Conservation (phyloP, 768 basidiomycete genomes). For the Trichaptum fuscoviolaceum region DNA sequence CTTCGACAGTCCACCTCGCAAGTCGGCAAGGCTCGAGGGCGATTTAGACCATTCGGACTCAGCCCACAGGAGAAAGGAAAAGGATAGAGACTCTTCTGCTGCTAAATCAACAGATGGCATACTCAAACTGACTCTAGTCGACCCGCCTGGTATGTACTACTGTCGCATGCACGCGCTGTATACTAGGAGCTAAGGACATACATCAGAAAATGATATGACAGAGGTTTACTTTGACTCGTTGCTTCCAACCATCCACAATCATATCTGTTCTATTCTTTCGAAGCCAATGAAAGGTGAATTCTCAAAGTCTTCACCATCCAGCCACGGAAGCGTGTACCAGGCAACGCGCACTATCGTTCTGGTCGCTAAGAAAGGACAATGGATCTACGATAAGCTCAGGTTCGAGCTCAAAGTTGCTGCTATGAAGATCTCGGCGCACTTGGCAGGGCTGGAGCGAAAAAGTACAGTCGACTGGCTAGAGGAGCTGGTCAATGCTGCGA, state of each 20-base stretch:
- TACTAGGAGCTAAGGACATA: conserved; percentile 10
- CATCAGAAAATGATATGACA: conserved; percentile 15
- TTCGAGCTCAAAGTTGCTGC: conserved; percentile 57
- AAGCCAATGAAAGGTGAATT: neutral
- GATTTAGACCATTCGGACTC: conserved; percentile 62
- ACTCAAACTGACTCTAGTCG: conserved; percentile 42
- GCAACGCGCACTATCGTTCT: conserved; percentile 54
- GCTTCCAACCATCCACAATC: neutral
- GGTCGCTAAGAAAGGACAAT: conserved; percentile 47
- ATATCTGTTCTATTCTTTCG: neutral
- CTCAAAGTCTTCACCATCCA: conserved; percentile 23
- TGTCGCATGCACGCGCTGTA: neutral
- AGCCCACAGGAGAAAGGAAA: conserved; percentile 47
- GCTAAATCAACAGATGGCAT: conserved; percentile 27
- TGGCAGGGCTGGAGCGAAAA: conserved; percentile 22
- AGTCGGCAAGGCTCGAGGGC: conserved; percentile 59
- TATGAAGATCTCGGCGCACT: conserved; percentile 31
- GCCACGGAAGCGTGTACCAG: conserved; percentile 55
- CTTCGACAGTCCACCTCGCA: conserved; percentile 57
- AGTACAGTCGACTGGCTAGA: conserved; percentile 49
- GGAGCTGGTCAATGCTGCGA: conserved; percentile 49
- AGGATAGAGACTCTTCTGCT: conserved; percentile 17
- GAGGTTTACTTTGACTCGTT: neutral
- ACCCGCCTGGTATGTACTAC: conserved; percentile 34
- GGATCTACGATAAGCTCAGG: conserved; percentile 52